Conservation (phyloP, 2,329 filamentous ascomycete species). For the Calonectria naviculata region DNA sequence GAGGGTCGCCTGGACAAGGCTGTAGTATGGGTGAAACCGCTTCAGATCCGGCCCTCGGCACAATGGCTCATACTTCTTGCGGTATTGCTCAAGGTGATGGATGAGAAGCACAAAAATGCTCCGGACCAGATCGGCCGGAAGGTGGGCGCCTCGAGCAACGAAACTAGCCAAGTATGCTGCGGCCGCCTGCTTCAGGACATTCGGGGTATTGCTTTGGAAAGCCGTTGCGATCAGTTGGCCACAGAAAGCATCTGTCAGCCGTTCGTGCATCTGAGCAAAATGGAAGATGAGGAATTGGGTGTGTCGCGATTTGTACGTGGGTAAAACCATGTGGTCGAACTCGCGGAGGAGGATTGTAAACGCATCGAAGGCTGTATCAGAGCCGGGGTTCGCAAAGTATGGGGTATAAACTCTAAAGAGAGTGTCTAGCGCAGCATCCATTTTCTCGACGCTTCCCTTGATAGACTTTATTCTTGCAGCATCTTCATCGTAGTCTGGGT, state of each 20-base stretch:
- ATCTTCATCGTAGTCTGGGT: conserved; percentile 73
- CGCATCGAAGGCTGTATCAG: conserved; percentile 75
- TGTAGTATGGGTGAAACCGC: conserved; percentile 87
- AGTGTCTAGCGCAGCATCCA: conserved; percentile 89
- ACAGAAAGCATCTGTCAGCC: conserved; percentile 84
- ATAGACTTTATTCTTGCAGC: conserved; percentile 75
- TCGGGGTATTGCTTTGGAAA: conserved; percentile 72
- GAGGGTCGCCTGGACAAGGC: conserved; percentile 86
- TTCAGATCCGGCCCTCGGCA: conserved; percentile 89
- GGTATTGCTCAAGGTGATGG: conserved; percentile 79
- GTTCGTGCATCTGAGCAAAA: conserved; percentile 85
- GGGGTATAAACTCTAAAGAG: conserved; percentile 87
- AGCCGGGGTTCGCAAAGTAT: conserved; percentile 75
- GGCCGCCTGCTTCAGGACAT: conserved; percentile 83
- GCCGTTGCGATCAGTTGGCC: conserved; percentile 70
- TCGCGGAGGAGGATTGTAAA: conserved; percentile 86
- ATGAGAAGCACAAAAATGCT: conserved; percentile 85
- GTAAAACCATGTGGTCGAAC: conserved; percentile 88
- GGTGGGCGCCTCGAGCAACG: conserved; percentile 87
- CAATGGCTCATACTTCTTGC: conserved; percentile 75
- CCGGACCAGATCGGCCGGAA: conserved; percentile 80
- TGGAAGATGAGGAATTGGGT: conserved; percentile 97
- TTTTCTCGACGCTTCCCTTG: conserved; percentile 86
- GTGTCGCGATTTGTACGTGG: conserved; percentile 91
- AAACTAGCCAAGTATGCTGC: conserved; percentile 95